These are phyloP conservation scores for Pichia insulana DNA, from an alignment of 805 yeast species.

Conservation along the genomic window DNA sequence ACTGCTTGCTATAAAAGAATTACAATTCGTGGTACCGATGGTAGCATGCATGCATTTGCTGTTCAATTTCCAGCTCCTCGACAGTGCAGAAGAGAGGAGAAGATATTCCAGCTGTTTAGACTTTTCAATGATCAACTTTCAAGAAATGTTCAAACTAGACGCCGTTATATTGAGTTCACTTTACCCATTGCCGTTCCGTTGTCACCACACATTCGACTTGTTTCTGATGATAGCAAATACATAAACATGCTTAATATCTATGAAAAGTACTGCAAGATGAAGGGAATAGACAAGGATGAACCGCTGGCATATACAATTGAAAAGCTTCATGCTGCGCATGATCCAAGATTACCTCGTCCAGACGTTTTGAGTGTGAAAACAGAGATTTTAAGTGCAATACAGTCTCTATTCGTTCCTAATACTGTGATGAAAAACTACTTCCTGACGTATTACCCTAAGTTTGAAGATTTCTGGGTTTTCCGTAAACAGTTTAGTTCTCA, in stretches of 20 bases:
- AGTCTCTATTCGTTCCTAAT: conserved; percentile 77
- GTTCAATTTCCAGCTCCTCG: conserved; percentile 98
- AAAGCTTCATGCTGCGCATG: conserved; percentile 85
- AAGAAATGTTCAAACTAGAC: conserved; percentile 79
- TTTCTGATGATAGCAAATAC: conserved; percentile 73
- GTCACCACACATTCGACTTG: conserved; percentile 87
- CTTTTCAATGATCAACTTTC: conserved; percentile 75
- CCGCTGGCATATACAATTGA: conserved; percentile 82
- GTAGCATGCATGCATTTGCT: conserved; percentile 84
- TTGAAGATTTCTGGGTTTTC: conserved; percentile 95
- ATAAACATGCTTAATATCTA: conserved; percentile 74
- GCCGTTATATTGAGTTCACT: conserved; percentile 76
- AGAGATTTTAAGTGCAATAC: conserved; percentile 86
- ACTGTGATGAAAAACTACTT: conserved; percentile 77
- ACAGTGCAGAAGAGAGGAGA: conserved; percentile 92
- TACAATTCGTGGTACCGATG: conserved; percentile 89
- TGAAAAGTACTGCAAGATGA: conserved; percentile 74
- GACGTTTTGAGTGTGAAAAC: conserved; percentile 82
- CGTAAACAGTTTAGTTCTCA: conserved; percentile 91
- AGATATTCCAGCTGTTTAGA: conserved; percentile 85
- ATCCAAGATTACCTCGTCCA: conserved; percentile 88
- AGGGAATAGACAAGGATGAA: conserved; percentile 72
- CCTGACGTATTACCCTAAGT: conserved; percentile 56
- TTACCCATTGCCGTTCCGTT: conserved; percentile 89
- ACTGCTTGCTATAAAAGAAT: conserved; percentile 85